These are phyloP conservation scores for Backusella liffmaniae DNA, from an alignment of 192 early-diverging fungal species.

Conservation along the genomic window DNA sequence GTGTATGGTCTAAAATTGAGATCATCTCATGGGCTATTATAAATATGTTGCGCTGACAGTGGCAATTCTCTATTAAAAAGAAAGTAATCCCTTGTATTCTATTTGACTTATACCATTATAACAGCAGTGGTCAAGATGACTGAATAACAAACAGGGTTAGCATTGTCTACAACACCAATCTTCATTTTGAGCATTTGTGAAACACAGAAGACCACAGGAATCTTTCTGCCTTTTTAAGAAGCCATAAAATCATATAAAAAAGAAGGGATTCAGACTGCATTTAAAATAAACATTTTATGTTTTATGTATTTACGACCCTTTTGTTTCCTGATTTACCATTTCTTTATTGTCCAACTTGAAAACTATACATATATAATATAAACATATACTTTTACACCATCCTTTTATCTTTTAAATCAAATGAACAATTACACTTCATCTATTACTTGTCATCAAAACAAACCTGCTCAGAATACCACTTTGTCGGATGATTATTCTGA, in stretches of 20 bases:
- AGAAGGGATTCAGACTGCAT: not conserved
- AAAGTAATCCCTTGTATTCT: not conserved
- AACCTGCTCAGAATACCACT: not conserved
- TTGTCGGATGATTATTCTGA: not conserved
- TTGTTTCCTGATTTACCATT: not conserved
- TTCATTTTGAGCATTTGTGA: slow-evolving; percentile 1
- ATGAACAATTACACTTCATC: not conserved
- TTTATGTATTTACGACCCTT: slow-evolving; percentile 2
- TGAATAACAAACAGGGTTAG: not conserved
- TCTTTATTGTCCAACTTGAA: not conserved
- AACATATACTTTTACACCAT: not conserved
- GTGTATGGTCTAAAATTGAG: not conserved
- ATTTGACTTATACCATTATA: not conserved
- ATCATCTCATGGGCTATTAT: not conserved
- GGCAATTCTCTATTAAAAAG: not conserved
- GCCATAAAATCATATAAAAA: slow-evolving; percentile 5
- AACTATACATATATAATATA: not conserved
- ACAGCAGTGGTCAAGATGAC: not conserved
- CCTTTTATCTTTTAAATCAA: not conserved
- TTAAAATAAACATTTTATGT: not conserved
- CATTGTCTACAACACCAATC: not conserved
- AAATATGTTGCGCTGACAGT: not conserved
- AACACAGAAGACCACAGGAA: not conserved
- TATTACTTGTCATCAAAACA: not conserved
- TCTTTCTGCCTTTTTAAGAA: not conserved